Percentiles rank a stretch among this genome's conserved stretches.
Evolutionary conservation across 805 yeast genomes (phyloP).

Genomic region (Candida rishiriensis): DNA sequence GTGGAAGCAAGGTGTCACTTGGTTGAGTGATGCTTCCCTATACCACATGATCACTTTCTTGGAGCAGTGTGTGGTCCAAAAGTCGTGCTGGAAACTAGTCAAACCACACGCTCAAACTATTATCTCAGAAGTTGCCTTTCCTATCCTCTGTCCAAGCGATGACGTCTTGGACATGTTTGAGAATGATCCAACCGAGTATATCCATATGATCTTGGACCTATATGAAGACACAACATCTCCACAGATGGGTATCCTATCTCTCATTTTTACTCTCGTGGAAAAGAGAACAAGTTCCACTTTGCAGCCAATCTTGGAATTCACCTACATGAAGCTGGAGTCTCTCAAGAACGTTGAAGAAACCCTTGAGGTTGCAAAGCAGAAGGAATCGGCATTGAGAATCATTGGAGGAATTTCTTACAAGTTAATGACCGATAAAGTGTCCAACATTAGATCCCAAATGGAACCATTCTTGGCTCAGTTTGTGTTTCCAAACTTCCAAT

Average conservation of each 20-base stretch:
- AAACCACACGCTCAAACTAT: slow-evolving; percentile 65
- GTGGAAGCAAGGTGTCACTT: slow-evolving; percentile 63
- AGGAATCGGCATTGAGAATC: slow-evolving; percentile 77
- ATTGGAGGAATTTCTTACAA: slow-evolving; percentile 68
- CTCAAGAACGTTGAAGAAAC: slow-evolving; percentile 34
- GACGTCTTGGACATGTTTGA: slow-evolving; percentile 74
- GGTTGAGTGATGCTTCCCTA: slow-evolving; percentile 66
- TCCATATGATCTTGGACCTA: slow-evolving; percentile 68
- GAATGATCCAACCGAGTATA: slow-evolving; percentile 87
- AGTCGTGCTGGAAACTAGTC: slow-evolving; percentile 62
- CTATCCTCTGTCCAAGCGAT: slow-evolving; percentile 70
- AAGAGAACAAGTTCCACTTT: slow-evolving; percentile 60
- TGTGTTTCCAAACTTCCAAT: slow-evolving; percentile 68
- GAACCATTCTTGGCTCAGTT: slow-evolving; percentile 59
- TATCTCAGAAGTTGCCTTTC: slow-evolving; percentile 71
- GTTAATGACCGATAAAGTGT: slow-evolving; percentile 42
- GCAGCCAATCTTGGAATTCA: slow-evolving; percentile 56
- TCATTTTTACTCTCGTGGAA: slow-evolving; percentile 66
- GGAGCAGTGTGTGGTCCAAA: slow-evolving; percentile 54
- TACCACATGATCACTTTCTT: slow-evolving; percentile 62
- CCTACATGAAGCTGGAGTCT: slow-evolving; percentile 45
- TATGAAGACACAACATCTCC: slow-evolving; percentile 61
- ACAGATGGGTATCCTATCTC: slow-evolving; percentile 73
- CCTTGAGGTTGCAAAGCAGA: slow-evolving; percentile 54
- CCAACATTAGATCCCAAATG: slow-evolving; percentile 59